Evolutionary conservation across 1,139 yeast species (phyloP), one percentile per base, ranked within the genome.

Genomic region (Diutina sp.): DNA sequence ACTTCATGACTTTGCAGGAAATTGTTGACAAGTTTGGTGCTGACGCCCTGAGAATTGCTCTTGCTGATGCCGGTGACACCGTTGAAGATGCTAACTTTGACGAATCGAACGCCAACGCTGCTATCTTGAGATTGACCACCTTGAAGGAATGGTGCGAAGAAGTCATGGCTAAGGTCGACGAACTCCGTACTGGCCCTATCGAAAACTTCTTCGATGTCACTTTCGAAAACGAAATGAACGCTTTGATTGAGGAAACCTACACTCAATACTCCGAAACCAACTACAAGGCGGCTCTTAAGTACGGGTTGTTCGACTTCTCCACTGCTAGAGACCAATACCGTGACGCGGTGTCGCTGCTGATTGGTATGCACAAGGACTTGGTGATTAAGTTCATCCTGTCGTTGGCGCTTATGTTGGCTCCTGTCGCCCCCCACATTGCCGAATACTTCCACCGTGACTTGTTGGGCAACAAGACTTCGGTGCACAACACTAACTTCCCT

Each of bases 51-150:
- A 87, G 99, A 78, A 88, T 95, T 71, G 97, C 99, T 9, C 77
- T 95, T 64, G 99, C 99, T 47, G 98, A 95, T 76, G 97, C 97
- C 58, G 99, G 99, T 77, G 99, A 95, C 69, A 77, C 95, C 55
- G 83, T 90, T 62, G 99, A 93, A 73, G 99, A 95, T 72, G 99
- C 99, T 58, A 95, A 95, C 76, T 89, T 95, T 67, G 99, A 93
- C 67, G 99, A 95, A 73, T 78, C 90, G 61, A 91, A 87, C 65
- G 99, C 99, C 57, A 95, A 95, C 67, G 97, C 99, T 55, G 97
- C 98, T 51, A 91, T 95, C 69, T 81, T 93, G 70, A 88, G 99
- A 76, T 80, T 95, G 67, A 87, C 83, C 69, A 93, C 90, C 57
- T 78, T 93, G 69, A 91, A 90, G 71, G 98, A 91, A 71, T 93